These are phyloP conservation scores for Gastrolobium bilobum DNA, from an alignment of 306 rosid genomes.

Conservation along the genomic window DNA sequence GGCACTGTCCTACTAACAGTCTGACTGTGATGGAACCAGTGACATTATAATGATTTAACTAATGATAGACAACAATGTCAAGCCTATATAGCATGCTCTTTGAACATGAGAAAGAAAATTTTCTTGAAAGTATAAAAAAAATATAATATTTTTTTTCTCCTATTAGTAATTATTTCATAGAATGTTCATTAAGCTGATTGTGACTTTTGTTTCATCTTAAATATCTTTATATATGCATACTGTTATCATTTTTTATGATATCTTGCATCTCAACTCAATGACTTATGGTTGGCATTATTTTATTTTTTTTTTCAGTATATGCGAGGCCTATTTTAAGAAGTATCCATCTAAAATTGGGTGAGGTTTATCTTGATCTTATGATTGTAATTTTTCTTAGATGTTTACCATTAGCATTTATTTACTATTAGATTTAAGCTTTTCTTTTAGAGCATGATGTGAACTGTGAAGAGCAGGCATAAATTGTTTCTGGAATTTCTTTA, in stretches of 20 bases:
- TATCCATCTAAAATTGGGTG: constrained; percentile 89
- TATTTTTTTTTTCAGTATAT: constrained; percentile 66
- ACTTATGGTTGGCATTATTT: constrained; percentile 35
- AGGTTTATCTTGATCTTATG: constrained; percentile 34
- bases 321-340: constrained; percentile 97
- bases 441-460: constrained; percentile 38
- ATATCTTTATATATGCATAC: neutral
- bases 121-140: constrained; percentile 3
- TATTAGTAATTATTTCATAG: neutral
- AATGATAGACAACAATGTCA: constrained; percentile 10
- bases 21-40: neutral
- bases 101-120: neutral
- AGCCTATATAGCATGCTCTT: constrained; percentile 9
- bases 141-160: neutral
- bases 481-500: neutral
- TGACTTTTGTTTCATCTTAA: neutral
- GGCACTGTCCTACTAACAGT: neutral
- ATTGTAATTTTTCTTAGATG: neutral
- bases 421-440: constrained; percentile 23
- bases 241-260: constrained; percentile 6
- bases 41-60: constrained; percentile 7
- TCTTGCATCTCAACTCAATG: constrained; percentile 28
- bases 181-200: neutral
- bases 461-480: neutral
- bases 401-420: constrained; percentile 27